Conservation (phyloP, 1,284 basidiomycete species). For the Ceratobasidium theobromae region DNA sequence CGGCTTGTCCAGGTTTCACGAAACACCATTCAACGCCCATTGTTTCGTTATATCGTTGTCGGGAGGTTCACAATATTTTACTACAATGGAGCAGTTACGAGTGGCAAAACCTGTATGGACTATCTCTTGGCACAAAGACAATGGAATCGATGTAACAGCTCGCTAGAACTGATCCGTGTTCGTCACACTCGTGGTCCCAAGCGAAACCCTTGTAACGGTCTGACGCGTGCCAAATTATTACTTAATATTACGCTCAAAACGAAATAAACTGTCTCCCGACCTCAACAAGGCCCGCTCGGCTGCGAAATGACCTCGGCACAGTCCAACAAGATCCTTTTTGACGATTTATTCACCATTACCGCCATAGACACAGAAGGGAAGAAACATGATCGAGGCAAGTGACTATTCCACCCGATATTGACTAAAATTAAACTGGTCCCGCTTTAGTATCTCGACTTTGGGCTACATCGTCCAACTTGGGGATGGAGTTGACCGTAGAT, state of each 20-base stretch:
- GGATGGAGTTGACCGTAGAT: constrained; percentile 88
- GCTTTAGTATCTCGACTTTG: constrained; percentile 80
- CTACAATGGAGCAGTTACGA: no score
- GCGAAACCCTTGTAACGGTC: background rate
- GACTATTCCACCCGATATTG: background rate
- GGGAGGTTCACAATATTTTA: no score
- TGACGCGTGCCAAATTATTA: background rate
- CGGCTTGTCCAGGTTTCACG: no score
- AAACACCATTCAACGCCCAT: no score
- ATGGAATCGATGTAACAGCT: no score
- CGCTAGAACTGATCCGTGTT: no score
- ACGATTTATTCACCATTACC: constrained; percentile 85
- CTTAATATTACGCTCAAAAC: background rate
- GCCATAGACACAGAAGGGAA: constrained; percentile 91
- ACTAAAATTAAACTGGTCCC: background rate
- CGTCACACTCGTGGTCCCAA: no score
- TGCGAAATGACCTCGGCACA: constrained; percentile 33
- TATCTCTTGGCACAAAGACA: no score
- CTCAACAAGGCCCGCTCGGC: constrained; percentile 1
- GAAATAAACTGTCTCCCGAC: no score
- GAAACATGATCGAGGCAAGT: constrained; percentile 92
- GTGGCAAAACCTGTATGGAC: no score
- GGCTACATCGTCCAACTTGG: constrained; percentile 81
- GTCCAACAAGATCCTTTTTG: constrained; percentile 81
- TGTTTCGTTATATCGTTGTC: no score